Conservation (phyloP, 2,329 filamentous ascomycete genomes). For the Alternaria tenuissima region DNA sequence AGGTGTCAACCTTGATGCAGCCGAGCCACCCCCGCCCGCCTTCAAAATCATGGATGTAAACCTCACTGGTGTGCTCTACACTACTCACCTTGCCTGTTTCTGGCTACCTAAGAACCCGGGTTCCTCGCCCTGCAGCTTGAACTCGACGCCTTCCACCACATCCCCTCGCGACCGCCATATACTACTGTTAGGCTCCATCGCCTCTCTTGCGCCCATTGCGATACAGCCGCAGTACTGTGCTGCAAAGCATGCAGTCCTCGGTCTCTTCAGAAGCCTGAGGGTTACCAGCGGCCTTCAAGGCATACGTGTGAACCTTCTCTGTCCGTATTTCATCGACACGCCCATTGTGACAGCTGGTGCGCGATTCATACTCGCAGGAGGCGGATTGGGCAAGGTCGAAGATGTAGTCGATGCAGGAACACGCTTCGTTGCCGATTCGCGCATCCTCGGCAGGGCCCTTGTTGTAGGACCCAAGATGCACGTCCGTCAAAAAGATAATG, state of each 20-base stretch:
- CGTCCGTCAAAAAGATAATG: conserved; percentile 53
- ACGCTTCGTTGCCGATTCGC: conserved; percentile 66
- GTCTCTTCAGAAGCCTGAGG: conserved; percentile 68
- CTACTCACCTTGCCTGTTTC: conserved; percentile 69
- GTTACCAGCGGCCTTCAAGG: conserved; percentile 58
- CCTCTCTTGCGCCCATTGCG: conserved; percentile 57
- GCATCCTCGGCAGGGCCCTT: conserved; percentile 65
- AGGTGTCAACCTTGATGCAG: conserved; percentile 55
- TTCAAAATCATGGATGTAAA: conserved; percentile 69
- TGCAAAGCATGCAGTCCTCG: conserved; percentile 72
- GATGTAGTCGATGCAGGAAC: conserved; percentile 72
- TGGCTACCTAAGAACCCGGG: conserved; percentile 63
- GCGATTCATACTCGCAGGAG: conserved; percentile 65
- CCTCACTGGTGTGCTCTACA: conserved; percentile 70
- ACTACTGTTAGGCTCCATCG: conserved; percentile 69
- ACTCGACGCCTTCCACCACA: conserved; percentile 34
- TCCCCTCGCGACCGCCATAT: conserved; percentile 64
- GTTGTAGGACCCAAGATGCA: conserved; percentile 65
- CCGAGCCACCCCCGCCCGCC: conserved; percentile 59
- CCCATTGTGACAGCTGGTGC: conserved; percentile 62
- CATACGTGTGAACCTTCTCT: conserved; percentile 71
- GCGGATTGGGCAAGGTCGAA: conserved; percentile 60
- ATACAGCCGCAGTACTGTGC: conserved; percentile 63
- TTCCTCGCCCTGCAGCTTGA: conserved; percentile 47
- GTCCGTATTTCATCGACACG: conserved; percentile 72